phyloP scores from a whole-genome alignment of 305 asterid species.

The Fraxinus xanthoxyloides region DNA sequence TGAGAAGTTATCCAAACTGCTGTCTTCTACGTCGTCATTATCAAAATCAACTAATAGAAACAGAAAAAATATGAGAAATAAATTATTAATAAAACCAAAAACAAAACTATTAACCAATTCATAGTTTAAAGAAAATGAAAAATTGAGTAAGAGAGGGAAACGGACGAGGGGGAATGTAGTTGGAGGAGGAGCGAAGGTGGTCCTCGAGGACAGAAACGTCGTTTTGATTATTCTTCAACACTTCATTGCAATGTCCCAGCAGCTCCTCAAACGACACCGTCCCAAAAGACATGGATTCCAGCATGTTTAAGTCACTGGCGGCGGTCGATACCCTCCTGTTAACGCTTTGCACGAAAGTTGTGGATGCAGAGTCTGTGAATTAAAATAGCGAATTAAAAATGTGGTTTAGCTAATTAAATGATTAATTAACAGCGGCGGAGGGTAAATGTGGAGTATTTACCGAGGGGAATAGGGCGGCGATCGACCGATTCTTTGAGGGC shows the following conservation, averaged over 20 bases:
- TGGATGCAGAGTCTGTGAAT: constrained; percentile 75
- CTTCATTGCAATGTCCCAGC: constrained; percentile 83
- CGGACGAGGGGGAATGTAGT: constrained; percentile 44
- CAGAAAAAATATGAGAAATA: constrained; percentile 9
- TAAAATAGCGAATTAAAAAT: background rate
- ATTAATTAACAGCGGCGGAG: background rate
- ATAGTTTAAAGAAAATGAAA: background rate
- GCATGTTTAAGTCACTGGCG: constrained; percentile 64
- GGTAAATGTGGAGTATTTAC: constrained; percentile 26
- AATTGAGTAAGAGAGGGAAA: background rate
- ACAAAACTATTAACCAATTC: background rate
- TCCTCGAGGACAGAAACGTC: constrained; percentile 57
- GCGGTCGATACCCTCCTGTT: constrained; percentile 60
- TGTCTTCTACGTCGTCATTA: constrained; percentile 39
- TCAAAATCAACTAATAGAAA: constrained; percentile 48
- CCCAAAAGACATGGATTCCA: constrained; percentile 81
- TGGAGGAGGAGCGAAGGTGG: constrained; percentile 46
- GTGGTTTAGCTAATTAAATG: background rate
- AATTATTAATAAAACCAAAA: constrained; percentile 1
- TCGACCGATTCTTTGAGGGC: constrained; percentile 79
- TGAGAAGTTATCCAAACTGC: constrained; percentile 32
- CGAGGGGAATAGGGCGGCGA: constrained; percentile 91
- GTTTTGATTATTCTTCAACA: constrained; percentile 61
- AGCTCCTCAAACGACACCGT: constrained; percentile 97
- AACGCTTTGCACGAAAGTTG: constrained; percentile 70